A percentile compares a stretch with the other conserved stretches of the same genome.
These are phyloP conservation scores for Aspergillus quadricinctus DNA, from an alignment of 2,329 filamentous ascomycete species.

Conservation along the genomic window DNA sequence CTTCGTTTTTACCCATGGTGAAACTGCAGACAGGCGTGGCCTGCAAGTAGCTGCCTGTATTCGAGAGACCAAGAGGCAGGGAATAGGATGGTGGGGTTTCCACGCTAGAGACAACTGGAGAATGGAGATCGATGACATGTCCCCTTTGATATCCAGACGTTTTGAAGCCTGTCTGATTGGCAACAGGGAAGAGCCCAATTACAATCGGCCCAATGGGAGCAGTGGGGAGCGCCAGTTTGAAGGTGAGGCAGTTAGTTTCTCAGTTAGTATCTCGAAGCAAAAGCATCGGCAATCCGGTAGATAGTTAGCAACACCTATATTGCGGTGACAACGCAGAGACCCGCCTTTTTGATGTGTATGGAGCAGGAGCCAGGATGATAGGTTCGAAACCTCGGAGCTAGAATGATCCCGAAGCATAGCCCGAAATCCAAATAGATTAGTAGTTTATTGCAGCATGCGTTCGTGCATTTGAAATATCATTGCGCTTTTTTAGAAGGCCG, in stretches of 20 bases:
- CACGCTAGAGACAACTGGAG: slow-evolving; percentile 12
- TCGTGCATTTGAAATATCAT: neutral
- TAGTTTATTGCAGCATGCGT: neutral
- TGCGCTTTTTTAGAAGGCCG: neutral
- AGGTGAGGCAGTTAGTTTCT: slow-evolving; percentile 21
- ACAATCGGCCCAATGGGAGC: slow-evolving; percentile 9
- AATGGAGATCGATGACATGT: slow-evolving; percentile 22
- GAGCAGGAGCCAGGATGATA: neutral
- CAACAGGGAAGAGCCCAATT: slow-evolving; percentile 16
- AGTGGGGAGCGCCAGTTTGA: slow-evolving; percentile 16
- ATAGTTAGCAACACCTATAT: slow-evolving; percentile 8
- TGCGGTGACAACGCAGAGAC: slow-evolving; percentile 21
- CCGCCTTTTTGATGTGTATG: slow-evolving; percentile 7
- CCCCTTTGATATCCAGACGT: slow-evolving; percentile 18
- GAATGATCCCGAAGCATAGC: neutral
- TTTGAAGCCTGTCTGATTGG: slow-evolving; percentile 16
- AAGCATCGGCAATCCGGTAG: neutral
- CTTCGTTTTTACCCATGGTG: neutral
- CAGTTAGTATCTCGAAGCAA: slow-evolving; percentile 1
- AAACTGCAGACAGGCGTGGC: neutral
- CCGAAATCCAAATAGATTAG: neutral
- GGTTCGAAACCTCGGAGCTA: neutral
- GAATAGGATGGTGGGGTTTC: slow-evolving; percentile 12
- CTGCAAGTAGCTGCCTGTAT: neutral
- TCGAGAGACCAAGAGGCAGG: slow-evolving; percentile 6